Percentiles rank a stretch among this genome's conserved stretches.
These are phyloP conservation scores for Vitis hybrid DNA, from an alignment of 177 flowering plant species.

Conservation along the genomic window DNA sequence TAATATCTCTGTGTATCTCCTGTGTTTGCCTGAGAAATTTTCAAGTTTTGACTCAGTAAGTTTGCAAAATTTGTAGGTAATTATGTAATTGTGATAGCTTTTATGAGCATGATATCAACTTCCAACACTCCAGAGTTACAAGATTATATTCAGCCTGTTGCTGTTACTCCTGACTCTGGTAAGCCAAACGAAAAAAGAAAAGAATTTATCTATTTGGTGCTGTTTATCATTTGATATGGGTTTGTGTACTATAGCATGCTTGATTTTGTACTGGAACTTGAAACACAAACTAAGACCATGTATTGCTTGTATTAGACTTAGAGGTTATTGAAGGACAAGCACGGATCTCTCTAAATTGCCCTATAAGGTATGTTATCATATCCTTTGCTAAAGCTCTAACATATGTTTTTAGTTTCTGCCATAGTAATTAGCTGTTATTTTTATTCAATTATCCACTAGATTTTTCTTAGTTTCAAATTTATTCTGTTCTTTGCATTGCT, in stretches of 20 bases:
- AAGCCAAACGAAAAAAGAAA: not conserved
- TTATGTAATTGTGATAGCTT: conserved; percentile 44
- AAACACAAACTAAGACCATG: not conserved
- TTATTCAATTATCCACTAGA: too few relatives aligned
- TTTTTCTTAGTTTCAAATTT: not conserved
- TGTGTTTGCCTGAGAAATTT: not conserved
- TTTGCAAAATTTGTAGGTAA: conserved; percentile 34
- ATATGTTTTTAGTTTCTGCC: too few relatives aligned
- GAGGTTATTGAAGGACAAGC: conserved; percentile 63
- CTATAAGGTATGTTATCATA: conserved; percentile 46
- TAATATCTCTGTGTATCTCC: not conserved
- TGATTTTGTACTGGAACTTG: not conserved
- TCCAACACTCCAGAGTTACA: conserved; percentile 26
- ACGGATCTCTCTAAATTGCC: conserved; percentile 63
- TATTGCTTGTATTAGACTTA: conserved; percentile 29
- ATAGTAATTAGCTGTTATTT: too few relatives aligned
- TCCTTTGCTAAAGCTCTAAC: not conserved
- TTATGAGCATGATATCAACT: conserved; percentile 27
- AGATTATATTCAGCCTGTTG: conserved; percentile 45
- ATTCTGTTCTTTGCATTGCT: not conserved
- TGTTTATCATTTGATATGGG: not conserved
- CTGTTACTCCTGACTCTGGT: conserved; percentile 41
- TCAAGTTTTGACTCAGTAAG: not conserved
- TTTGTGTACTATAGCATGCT: not conserved
- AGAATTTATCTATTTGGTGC: not conserved